Base-by-base conservation (phyloP, 768 basidiomycete species). In the Mycena kentingensis region DNA sequence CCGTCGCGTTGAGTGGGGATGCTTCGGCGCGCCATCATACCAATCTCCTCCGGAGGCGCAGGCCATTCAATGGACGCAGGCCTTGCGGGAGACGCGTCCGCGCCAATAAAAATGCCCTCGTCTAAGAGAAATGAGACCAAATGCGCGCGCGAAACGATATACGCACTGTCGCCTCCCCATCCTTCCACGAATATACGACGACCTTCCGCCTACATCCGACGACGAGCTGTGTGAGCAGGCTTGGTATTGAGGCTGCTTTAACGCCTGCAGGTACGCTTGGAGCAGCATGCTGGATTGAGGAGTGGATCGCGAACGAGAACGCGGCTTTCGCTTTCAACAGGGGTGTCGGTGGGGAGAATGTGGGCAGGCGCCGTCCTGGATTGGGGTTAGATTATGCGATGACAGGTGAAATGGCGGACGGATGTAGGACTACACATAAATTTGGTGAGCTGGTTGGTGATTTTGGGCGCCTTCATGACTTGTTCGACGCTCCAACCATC, bases 341-440 rank as follows among this genome's bases (percentile, higher is more conserved):
- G 11, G 82, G 78, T 1, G 86, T 88, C 6, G 87, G 77, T 2
- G 88, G 86, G 2, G 85, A 67, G 38, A 93, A 75, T 3, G 80
- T 80, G 4, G 92, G 89, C 3, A 94, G 72, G 86, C 87, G 19
- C 86, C 86, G 58, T 90, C 86, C 87, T 88, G 42, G 19, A 32
- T 24, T 45, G 21, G 39, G 26, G 41, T 32, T 12, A 51, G 16
- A 12, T 10, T 13, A n/a, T 10, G 27, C 29, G 51, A 26, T 39
- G 31, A 16, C 26, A 24, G 10, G 3, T 21, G 18, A 5, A 19
- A 18, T 31, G 22, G 65, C 76, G 52, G 54, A 81, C 88, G 31
- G 83, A 91, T 27, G 90, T 93, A 1, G 90, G 90, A 60, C 88
- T 91, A 63, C 90, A 93, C 88, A 92, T 93, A 65, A 81, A 85